Conservation (phyloP, 2,329 filamentous ascomycete genomes). For the Neonectria sp. region DNA sequence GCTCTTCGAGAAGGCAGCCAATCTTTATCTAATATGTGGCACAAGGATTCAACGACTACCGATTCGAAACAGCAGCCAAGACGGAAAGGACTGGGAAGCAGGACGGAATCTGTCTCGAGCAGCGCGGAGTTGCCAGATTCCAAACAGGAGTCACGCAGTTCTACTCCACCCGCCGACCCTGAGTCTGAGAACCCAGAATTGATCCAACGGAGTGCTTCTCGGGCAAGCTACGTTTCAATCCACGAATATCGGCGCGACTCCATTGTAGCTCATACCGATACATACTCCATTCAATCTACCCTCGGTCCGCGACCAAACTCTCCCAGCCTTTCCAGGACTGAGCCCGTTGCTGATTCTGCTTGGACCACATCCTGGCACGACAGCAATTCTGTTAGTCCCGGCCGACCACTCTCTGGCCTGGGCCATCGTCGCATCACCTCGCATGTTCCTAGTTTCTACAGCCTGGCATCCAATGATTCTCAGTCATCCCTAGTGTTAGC, state of each 20-base stretch:
- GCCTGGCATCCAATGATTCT: slow-evolving; percentile 69
- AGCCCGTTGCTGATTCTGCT: slow-evolving; percentile 43
- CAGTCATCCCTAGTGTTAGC: slow-evolving; percentile 68
- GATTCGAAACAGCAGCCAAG: slow-evolving; percentile 46
- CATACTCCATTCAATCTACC: slow-evolving; percentile 66
- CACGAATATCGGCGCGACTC: slow-evolving; percentile 68
- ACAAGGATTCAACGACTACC: slow-evolving; percentile 58
- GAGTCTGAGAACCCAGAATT: slow-evolving; percentile 46
- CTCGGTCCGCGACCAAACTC: slow-evolving; percentile 63
- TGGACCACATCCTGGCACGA: slow-evolving; percentile 37
- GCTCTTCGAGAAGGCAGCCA: slow-evolving; percentile 67
- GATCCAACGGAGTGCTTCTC: slow-evolving; percentile 59
- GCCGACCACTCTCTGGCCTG: slow-evolving; percentile 42
- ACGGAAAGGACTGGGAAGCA: slow-evolving; percentile 39
- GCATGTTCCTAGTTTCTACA: slow-evolving; percentile 72
- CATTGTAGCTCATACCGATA: slow-evolving; percentile 69
- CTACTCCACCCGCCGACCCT: slow-evolving; percentile 24
- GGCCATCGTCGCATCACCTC: slow-evolving; percentile 46
- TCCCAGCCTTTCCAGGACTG: slow-evolving; percentile 52
- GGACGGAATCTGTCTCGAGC: slow-evolving; percentile 20
- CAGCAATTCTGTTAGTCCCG: slow-evolving; percentile 30
- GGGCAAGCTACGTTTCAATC: slow-evolving; percentile 65
- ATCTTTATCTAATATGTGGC: slow-evolving; percentile 64
- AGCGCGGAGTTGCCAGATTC: slow-evolving; percentile 30
- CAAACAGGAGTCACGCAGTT: slow-evolving; percentile 15